These are phyloP conservation scores for Larix kaempferi DNA, from an alignment of 75 land plant genomes.

Conservation along the genomic window DNA sequence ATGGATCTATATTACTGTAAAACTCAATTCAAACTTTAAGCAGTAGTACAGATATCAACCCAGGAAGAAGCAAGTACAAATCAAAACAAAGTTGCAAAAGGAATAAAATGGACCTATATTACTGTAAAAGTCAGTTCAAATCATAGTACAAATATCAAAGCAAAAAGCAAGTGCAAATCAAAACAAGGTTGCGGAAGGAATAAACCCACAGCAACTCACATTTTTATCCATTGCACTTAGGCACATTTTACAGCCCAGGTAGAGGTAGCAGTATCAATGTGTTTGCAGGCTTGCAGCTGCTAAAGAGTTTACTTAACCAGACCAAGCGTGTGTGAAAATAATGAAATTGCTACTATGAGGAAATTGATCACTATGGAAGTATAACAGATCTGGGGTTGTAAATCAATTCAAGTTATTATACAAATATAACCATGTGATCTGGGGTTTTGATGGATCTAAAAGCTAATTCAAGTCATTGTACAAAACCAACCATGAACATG, in stretches of 20 bases:
- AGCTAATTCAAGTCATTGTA: neutral
- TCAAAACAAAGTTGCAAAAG: no score
- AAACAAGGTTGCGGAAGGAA: neutral
- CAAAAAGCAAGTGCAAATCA: neutral
- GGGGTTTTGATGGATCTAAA: neutral
- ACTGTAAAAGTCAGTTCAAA: no score
- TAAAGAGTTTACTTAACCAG: neutral
- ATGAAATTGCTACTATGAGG: neutral
- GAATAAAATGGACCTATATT: no score
- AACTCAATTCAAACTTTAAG: no score
- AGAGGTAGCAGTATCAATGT: neutral
- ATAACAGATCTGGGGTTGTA: neutral
- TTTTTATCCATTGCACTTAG: neutral
- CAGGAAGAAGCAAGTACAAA: no score
- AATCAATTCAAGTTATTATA: neutral
- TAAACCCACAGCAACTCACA: neutral
- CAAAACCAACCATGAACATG: neutral
- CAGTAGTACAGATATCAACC: no score
- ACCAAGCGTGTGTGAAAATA: neutral
- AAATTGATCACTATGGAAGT: no score
- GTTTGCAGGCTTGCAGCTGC: neutral
- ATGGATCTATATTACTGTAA: no score
- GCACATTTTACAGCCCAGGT: no score
- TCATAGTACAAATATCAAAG: no score
- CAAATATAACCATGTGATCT: neutral